Percentiles rank a stretch among this genome's conserved stretches.
Evolutionary conservation across 352 stramenopile species (phyloP).

Genomic region (Halophytophthora batemanensis): DNA sequence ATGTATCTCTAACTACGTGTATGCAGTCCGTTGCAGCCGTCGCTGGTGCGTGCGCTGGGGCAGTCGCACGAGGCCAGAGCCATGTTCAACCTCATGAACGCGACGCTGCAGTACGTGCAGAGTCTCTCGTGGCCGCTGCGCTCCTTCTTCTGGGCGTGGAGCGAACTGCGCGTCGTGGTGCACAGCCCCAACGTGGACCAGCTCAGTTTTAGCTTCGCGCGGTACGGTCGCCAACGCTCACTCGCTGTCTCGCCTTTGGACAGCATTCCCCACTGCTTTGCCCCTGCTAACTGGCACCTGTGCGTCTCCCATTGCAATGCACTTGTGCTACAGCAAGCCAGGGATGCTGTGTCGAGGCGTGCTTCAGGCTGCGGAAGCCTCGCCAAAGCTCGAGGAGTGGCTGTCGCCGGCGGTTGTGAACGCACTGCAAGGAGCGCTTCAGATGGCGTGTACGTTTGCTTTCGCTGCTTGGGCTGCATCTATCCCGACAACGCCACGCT

Average conservation of each 20-base stretch:
- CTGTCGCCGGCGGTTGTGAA: conserved; percentile 36
- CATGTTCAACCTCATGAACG: conserved; percentile 50
- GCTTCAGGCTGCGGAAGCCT: conserved; percentile 35
- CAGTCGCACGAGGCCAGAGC: conserved; percentile 57
- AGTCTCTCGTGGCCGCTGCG: conserved; percentile 54
- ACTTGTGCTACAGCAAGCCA: conserved; percentile 33
- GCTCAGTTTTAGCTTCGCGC: conserved; percentile 52
- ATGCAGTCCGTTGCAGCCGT: conserved; percentile 55
- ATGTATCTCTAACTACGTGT: conserved; percentile 10
- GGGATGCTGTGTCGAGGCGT: conserved; percentile 54
- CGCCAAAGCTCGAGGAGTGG: conserved; percentile 39
- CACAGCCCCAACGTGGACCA: conserved; percentile 40
- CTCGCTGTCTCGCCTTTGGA: conserved; percentile 2
- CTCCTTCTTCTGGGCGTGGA: conserved; percentile 79
- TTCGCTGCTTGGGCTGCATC: neutral
- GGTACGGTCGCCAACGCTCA: conserved; percentile 19
- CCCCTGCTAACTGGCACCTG: conserved; percentile 9
- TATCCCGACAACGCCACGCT: neutral
- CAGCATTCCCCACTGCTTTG: neutral
- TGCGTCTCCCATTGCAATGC: conserved; percentile 1
- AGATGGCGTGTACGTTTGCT: conserved; percentile 33
- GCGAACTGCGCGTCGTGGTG: conserved; percentile 63
- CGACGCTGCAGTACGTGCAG: conserved; percentile 50
- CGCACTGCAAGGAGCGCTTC: conserved; percentile 42
- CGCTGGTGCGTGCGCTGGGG: conserved; percentile 58